Evolutionary conservation across 108 stramenopile genomes (phyloP), one percentile per base, ranked within the genome.

Genomic region (Aurantiochytrium sp.): DNA sequence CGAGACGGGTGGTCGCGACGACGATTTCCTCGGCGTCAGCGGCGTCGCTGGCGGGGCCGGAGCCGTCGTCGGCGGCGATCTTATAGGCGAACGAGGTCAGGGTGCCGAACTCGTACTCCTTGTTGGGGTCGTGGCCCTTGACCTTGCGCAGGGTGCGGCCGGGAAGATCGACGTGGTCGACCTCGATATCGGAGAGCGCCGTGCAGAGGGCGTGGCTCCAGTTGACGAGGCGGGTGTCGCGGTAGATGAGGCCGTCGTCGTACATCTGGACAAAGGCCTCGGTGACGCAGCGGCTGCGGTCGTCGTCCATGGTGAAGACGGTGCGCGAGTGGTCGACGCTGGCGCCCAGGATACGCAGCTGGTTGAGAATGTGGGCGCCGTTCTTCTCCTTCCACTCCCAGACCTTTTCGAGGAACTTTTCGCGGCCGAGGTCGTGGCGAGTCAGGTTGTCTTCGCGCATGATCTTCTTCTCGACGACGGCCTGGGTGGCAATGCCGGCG

Each of bases 401-500:
- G 50, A 99, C 97, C 86, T 96, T 96, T 89, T 95, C 88, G 55
- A 98, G 93, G 89, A 98, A 98, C 87, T 95, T 92, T 69, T 97
- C 97, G 52, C 99, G 94, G 17, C 99, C 99, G 53, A 99, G 93
- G 87, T 98, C 97, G 89, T 99, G 99, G 42, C 93, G 87, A 36
- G 96, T 95, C n/a, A 90, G 95, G 32, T 94, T 94, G 85, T 94
- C 90, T 85, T 95, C 95, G 91, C 97, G 98, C 93, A 95, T 95
- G 55, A 99, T 94, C 95, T 95, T 95, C 91, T 97, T 98, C 93
- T 99, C 99, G 1, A 99, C 99, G 10, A 99, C 97, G 36, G 95
- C 95, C 91, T 99, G 99, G 48, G 99, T 99, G 86, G 99, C 99
- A 89, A 99, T 99, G 48, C 99, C 99, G 22, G 99, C 99, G 89